Conservation (phyloP, 73 alveolate species). For the Diophrys appendiculata region DNA sequence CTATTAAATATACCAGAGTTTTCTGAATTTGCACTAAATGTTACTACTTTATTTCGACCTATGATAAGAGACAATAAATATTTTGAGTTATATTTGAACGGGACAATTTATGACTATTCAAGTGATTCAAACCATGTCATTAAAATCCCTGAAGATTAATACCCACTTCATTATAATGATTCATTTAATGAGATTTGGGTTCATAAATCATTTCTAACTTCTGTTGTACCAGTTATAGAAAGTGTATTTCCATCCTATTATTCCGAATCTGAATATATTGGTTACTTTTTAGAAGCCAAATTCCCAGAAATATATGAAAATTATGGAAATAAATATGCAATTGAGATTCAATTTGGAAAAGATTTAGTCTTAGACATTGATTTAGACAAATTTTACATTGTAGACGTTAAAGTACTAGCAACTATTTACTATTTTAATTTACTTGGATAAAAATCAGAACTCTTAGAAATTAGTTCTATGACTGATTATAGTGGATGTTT, state of each 20-base stretch:
- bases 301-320: neutral
- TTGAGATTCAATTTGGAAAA: neutral
- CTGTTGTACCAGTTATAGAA: neutral
- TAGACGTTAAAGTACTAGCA: neutral
- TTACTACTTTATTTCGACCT: neutral
- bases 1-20: neutral
- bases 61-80: neutral
- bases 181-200: neutral
- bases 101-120: neutral
- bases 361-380: neutral
- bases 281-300: neutral
- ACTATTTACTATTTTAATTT: neutral
- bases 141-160: neutral
- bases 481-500: neutral
- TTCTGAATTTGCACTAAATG: neutral
- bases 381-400: neutral
- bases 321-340: neutral
- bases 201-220: neutral
- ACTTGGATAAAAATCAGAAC: neutral
- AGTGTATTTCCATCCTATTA: neutral
- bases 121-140: neutral
- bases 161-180: neutral
- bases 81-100: neutral
- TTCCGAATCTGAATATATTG: too few species aligned
- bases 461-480: neutral